Evolutionary conservation across 176 grass and related monocot genomes (phyloP), one percentile per base, ranked within the genome.

Genomic region (Oryza nivara): DNA sequence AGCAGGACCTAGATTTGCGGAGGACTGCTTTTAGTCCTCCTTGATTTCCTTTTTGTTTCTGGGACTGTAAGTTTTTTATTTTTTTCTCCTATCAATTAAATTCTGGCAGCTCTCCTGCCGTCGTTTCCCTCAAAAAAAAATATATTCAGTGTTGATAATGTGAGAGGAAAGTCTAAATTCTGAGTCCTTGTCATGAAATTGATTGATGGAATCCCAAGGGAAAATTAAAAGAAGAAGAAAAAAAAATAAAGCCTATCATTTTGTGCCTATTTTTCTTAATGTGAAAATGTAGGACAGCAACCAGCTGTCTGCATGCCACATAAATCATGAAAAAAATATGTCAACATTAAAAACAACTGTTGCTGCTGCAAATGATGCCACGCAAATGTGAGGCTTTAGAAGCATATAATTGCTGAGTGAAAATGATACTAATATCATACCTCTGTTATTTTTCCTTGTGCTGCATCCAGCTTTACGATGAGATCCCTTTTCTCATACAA

Each of bases 401-500:
- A 47, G 45, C 45, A 47, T 47, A 47, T 11, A 47, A 47, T 23
- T 72, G n/a, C 30, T 71, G 13, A 86, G 22, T 73, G 78, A 64
- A 74, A 3, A 74, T 36, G 35, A 36, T 30, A 28, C 4, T 83
- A 20, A 7, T 79, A 58, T 25, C 17, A 66, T 89, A 96, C 96
- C 93, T 99, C 96, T 83, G 89, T 96, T 85, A 99, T 90, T 80
- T 90, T 93, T 5, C 93, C 88, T 46, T 94, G 87, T 47, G 90
- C 93, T 54, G 86, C 88, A 78, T 94, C 93, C n/a, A 99, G 67
- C 85, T 96, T 99, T 22, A 99, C 66, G 54, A 88, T 67, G 67
- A 94, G 93, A 67, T 99, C 96, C 75, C 96, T 95, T 85, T 99
- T 99, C 78, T 93, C 89, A 9, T 96, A 94, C 78, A 96, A 71